Evolutionary conservation across 148 eudicot species (phyloP).

Genomic region (Chenopodium quinoa): DNA sequence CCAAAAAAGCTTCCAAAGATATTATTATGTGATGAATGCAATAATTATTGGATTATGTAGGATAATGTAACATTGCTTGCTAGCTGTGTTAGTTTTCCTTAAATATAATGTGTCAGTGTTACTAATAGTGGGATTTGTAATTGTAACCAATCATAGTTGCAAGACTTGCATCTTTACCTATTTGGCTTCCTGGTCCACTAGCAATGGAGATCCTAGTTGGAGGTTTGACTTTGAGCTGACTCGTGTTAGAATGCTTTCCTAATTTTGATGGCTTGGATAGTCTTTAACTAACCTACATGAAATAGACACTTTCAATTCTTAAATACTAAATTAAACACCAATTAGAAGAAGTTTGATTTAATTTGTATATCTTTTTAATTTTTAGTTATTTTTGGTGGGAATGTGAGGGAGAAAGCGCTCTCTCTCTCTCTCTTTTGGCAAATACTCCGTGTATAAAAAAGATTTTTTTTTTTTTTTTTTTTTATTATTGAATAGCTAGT

Average conservation of each 20-base stretch:
- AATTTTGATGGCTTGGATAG: not conserved
- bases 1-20: not conserved
- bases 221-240: conserved; percentile 33
- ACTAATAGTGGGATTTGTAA: not conserved
- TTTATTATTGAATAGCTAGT: no score
- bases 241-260: conserved; percentile 6
- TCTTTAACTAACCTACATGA: conserved; percentile 25
- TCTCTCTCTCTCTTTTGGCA: no score
- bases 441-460: no score
- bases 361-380: no score
- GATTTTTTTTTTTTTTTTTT: no score
- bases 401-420: no score
- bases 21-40: not conserved
- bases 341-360: not conserved
- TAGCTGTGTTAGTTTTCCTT: no score
- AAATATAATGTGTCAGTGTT: not conserved
- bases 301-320: conserved; percentile 9
- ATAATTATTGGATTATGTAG: not conserved
- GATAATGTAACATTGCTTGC: not conserved
- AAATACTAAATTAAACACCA: not conserved
- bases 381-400: no score
- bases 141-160: not conserved
- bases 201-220: conserved; percentile 12
- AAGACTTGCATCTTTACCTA: conserved; percentile 7
- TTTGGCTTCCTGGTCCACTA: not conserved